Base-by-base conservation (phyloP, 2,329 filamentous ascomycete species). In the Claviceps sp. region DNA sequence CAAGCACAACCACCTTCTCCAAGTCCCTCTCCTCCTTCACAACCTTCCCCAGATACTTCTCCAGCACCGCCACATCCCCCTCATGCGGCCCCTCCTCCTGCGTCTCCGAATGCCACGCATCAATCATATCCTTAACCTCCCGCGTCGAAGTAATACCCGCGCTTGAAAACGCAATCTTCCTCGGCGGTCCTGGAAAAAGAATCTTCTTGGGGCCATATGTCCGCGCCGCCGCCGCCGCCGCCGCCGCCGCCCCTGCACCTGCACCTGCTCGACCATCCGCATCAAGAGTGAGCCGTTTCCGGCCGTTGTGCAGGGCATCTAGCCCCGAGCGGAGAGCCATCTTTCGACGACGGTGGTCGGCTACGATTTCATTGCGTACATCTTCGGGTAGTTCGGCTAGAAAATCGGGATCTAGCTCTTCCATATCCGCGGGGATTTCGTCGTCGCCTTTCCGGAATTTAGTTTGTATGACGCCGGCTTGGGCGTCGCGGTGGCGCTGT, bases 301-400 rank as follows among this genome's bases (percentile, higher is more conserved):
- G 59, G 3, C 7, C 17, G 42, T 44, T 44, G 42, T 54, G 54
- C 0, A 64, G 65, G 3, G 65, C 65, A 34, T 73, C 70, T n/a
- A 81, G 65, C 0, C 72, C 74, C 1, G 76, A 70, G 17, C 69
- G 73, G 40, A 80, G 76, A 11, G 80, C 79, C 19, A 84, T 71
- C n/a, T 75, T 79, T 11, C 76, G 65, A 4, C 65, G 65, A 22
- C 61, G 61, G 61, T 90, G 83, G 60, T 95, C 87, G 19, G 80
- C 82, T 2, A 95, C 67, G 6, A 97, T 76, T 66, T 97, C 90
- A 16, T 70, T 73, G 13, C 87, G 81, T 47, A 95, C 78, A 47
- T 95, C 87, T 57, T 86, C 82, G 0, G 91, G 91, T 1, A 97
- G 73, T 16, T 89, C 89, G 1, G 84, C 81, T 2, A 97, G 80